Base-by-base conservation (phyloP, 2,329 filamentous ascomycete genomes). In the Phoma herbarum region DNA sequence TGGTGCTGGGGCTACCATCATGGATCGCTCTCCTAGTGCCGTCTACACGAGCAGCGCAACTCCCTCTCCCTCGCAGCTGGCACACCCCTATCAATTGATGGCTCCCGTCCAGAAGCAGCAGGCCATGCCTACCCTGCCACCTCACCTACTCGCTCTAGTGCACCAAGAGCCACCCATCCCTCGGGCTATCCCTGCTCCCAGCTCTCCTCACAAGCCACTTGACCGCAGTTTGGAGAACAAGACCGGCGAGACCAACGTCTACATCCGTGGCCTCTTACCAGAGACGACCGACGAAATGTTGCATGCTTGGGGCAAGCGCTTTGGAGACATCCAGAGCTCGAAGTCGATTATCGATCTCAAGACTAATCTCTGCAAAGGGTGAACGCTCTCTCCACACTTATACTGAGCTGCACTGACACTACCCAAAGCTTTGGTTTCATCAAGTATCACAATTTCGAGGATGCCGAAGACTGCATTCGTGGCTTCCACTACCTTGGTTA, bases 321-420 rank as follows among this genome's bases (percentile, higher is more conserved):
- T 98, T 74, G 96, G 95, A 41, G 88, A 90, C 60, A 95, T 99
- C 57, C 92, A 97, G 80, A 96, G 93, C 65, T 97, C 93, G 73
- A 99, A 99, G 84, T 95, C 96, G 14, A 99, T 99, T 80, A 96
- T 99, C 72, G 96, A 99, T 80, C 90, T 93, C 51, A 89, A 90
- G 67, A 96, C 92, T 47, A 92, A 93, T 60, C 89, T 93, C 63
- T 99, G 95, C 86, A 99, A 99, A 81, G 95, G 95, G 95, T 96
- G 81, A 71, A 59, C 56, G 39, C 46, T 42, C 14, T 31, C 10
- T 25, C n/a, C 35, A 26, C 1, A 2, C 26, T 14, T 41, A n/a
- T 23, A 42, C 4, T 33, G 23, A 5, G 28, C 45, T 31, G 3
- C 29, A 41, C 57, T 71, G 37, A 73, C 42, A 26, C 0, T 9